phyloP scores from a whole-genome alignment of 441 rosid species.

The Euphorbia schlechtendalii region DNA sequence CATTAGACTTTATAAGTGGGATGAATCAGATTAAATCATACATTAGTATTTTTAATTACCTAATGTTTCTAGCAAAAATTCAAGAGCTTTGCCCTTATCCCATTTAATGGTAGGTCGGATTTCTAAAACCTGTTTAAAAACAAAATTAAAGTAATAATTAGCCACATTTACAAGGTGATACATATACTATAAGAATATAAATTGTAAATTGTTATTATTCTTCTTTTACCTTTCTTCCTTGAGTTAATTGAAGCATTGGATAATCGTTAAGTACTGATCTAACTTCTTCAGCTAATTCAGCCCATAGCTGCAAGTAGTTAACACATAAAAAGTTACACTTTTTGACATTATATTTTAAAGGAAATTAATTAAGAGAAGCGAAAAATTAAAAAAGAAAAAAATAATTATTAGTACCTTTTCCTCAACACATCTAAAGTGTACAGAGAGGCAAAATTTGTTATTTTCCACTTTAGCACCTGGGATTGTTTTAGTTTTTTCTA shows the following conservation, averaged over 20 bases:
- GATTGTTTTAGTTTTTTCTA: slow-evolving; percentile 55
- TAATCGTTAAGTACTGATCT: slow-evolving; percentile 41
- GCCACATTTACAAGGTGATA: background rate
- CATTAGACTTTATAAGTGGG: background rate
- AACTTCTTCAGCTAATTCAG: slow-evolving; percentile 49
- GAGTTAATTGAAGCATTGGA: slow-evolving; percentile 54
- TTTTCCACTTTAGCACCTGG: slow-evolving; percentile 71
- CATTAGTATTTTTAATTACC: slow-evolving; percentile 32
- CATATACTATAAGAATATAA: background rate
- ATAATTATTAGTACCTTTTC: slow-evolving; percentile 36
- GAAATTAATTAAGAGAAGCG: too few relatives aligned
- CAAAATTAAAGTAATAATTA: slow-evolving; percentile 16
- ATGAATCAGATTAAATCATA: too few relatives aligned
- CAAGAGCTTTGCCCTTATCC: slow-evolving; percentile 95
- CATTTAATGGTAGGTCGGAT: slow-evolving; percentile 82
- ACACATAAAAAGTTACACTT: background rate
- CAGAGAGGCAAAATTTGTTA: slow-evolving; percentile 72
- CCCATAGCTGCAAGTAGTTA: slow-evolving; percentile 25
- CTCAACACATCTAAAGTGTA: slow-evolving; percentile 69
- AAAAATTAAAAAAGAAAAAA: background rate
- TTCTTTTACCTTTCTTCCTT: slow-evolving; percentile 56
- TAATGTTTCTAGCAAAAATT: slow-evolving; percentile 69
- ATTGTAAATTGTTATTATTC: too few relatives aligned
- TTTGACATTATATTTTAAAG: background rate
- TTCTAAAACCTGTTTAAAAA: slow-evolving; percentile 57